Evolutionary conservation across 805 yeast genomes (phyloP), one percentile per base, ranked within the genome.

Genomic region (Candida caryicola): DNA sequence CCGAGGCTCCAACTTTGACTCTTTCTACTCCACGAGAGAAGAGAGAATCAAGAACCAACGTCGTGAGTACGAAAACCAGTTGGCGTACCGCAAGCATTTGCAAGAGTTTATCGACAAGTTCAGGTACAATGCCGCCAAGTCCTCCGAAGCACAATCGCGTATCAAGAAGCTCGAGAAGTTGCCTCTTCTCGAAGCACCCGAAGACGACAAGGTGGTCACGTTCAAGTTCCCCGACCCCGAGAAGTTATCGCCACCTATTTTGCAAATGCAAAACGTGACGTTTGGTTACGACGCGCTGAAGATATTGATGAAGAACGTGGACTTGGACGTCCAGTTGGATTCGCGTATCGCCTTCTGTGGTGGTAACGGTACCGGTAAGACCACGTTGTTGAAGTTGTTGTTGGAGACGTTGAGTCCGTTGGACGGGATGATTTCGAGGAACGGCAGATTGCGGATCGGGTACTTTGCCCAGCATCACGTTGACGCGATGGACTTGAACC

Each of bases 301-400:
- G 39, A 66, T 87, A 21, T 63, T 90, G 41, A 66, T 91, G 46
- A 73, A 74, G 21, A 71, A 87, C 50, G 97, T 90, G 29, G 95
- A 90, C 49, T 62, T 93, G 44, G 95, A 88, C 49, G 87, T 93
- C 38, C 95, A 87, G 62, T 73, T 91, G 86, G 86, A 90, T 54
- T 89, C 97, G 1, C 77, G 99, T 62, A 85, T 93, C 52, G 99
- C 98, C 0, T 73, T 93, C 43, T 96, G 93, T 43, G 99, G 99
- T 76, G 98, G 97, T 43, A 93, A 93, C 60, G 99, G 99, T 70
- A 87, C 96, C 58, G 99, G 99, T 85, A 93, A 93, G 63, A 90
- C 99, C 8, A 93, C 99, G 2, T 70, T 93, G 45, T 74, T 93
- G 57, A 91, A 91, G 60, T 69, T 93, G 30, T 70, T 93, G 51